Evolutionary conservation across 2,329 filamentous ascomycete genomes (phyloP).

Genomic region (Coniochaeta hoffmannii): DNA sequence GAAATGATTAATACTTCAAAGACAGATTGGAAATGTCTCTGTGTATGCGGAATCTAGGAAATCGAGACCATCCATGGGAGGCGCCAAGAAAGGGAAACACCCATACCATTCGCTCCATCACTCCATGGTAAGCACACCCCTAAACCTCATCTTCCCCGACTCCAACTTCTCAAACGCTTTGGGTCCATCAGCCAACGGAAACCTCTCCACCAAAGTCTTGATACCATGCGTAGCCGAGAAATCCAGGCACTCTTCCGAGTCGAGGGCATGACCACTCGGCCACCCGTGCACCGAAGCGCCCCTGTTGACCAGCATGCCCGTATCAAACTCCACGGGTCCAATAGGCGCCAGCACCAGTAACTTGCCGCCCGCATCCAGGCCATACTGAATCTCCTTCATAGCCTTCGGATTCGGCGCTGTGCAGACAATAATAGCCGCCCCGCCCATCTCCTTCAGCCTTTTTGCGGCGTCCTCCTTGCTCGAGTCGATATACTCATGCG

Average conservation of each 20-base stretch:
- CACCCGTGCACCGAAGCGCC: conserved; percentile 57
- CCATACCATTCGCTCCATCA: not conserved
- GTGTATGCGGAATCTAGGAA: too few relatives aligned
- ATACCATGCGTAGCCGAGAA: conserved; percentile 57
- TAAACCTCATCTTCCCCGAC: conserved; percentile 8
- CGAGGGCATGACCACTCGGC: conserved; percentile 54
- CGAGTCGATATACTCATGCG: conserved; percentile 52
- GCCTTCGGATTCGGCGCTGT: conserved; percentile 55
- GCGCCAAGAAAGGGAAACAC: too few relatives aligned
- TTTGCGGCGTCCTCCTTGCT: conserved; percentile 39
- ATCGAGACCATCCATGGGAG: too few relatives aligned
- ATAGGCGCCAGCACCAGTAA: conserved; percentile 51
- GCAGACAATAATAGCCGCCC: conserved; percentile 52
- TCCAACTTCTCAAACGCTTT: conserved; percentile 27
- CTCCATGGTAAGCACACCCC: conserved; percentile 3
- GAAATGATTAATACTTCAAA: too few relatives aligned
- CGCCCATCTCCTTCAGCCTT: conserved; percentile 44
- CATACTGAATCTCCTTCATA: conserved; percentile 45
- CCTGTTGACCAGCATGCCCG: conserved; percentile 30
- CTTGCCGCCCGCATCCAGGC: conserved; percentile 47
- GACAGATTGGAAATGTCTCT: too few relatives aligned
- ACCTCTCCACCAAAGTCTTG: conserved; percentile 59
- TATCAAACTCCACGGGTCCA: conserved; percentile 37
- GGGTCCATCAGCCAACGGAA: conserved; percentile 44
- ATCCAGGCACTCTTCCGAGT: conserved; percentile 58